phyloP scores from a whole-genome alignment of 1,139 yeast species.

The Geotrichum siamense region DNA sequence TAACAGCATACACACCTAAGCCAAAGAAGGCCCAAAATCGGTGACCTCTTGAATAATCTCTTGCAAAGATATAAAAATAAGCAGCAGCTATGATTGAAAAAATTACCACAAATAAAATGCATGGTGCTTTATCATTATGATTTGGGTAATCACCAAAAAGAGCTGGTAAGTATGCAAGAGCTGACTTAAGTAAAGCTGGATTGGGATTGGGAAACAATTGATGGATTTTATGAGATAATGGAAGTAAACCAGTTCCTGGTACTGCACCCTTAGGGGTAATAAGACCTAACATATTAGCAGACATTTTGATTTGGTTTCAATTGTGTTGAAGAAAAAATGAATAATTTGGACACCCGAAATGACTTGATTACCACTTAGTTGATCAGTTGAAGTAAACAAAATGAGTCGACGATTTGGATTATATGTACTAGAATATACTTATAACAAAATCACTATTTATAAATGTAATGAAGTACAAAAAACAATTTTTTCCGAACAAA shows the following conservation, averaged over 20 bases:
- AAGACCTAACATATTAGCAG: slow-evolving; percentile 19
- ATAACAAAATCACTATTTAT: too few relatives aligned
- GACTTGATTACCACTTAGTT: too few relatives aligned
- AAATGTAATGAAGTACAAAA: too few relatives aligned
- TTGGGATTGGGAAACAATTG: slow-evolving; percentile 14
- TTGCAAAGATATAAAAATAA: slow-evolving; percentile 45
- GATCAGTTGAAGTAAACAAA: too few relatives aligned
- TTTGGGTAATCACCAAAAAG: slow-evolving; percentile 64
- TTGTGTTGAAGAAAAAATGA: too few relatives aligned
- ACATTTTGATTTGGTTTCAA: background rate
- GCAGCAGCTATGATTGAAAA: slow-evolving; percentile 45
- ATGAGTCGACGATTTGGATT: too few relatives aligned
- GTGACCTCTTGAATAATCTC: slow-evolving; percentile 55
- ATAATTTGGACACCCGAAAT: too few relatives aligned
- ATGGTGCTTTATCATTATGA: slow-evolving; percentile 52
- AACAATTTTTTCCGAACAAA: too few relatives aligned
- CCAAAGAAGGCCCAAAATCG: slow-evolving; percentile 52
- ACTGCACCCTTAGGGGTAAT: slow-evolving; percentile 23
- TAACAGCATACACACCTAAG: slow-evolving; percentile 46
- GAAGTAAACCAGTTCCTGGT: slow-evolving; percentile 22
- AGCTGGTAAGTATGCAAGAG: slow-evolving; percentile 40
- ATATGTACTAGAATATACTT: too few relatives aligned
- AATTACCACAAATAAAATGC: slow-evolving; percentile 50
- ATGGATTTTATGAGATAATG: slow-evolving; percentile 10
- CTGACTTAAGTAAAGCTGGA: slow-evolving; percentile 22